Evolutionary conservation across 2,329 filamentous ascomycete species (phyloP), one percentile per base, ranked within the genome.

Genomic region (Lachnellula occidentalis): DNA sequence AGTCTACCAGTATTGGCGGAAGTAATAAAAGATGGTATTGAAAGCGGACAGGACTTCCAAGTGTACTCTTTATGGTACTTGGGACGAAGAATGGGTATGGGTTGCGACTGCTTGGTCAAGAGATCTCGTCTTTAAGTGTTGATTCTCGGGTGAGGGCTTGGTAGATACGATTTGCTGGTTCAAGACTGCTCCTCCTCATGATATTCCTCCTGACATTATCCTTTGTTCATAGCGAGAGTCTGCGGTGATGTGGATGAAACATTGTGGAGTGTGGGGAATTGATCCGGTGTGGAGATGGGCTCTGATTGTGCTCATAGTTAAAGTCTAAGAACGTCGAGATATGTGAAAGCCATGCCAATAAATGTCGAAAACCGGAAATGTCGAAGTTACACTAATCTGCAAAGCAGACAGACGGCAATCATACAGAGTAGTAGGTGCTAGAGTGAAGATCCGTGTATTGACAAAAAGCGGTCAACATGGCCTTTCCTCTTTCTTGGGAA

Each of bases 1-100:
- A 9, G 76, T 77, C 73, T 74, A 17, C 22, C 14, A 14, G 21
- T 17, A 36, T 53, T 15, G 50, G n/a, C 22, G 27, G n/a, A 17
- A 46, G 19, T 37, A 9, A n/a, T 17, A 19, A 17, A 8, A 17
- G 34, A 5, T 37, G 9, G n/a, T 11, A 14, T 39, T 24, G 41
- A 53, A 34, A 41, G 41, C 52, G 34, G 56, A 65, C 61, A 17
- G 61, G 64, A 54, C 61, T 65, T 37, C 64, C 63, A 43, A 66
- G 54, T 24, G 58, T 61, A 39, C 58, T 61, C 27, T 61, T 61
- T 19, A 58, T 37, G 39, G 57, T 54, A 39, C 48, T 56, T 24
- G 58, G 56, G 7, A 61, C 56, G 21, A 60, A 56, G 37, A 42
- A 57, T 24, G 58, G 51, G 34, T 57, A 54, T 21, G 55, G 53